These are phyloP conservation scores for Sarocladiaceae sp. DNA, from an alignment of 2,329 filamentous ascomycete species.

Conservation along the genomic window DNA sequence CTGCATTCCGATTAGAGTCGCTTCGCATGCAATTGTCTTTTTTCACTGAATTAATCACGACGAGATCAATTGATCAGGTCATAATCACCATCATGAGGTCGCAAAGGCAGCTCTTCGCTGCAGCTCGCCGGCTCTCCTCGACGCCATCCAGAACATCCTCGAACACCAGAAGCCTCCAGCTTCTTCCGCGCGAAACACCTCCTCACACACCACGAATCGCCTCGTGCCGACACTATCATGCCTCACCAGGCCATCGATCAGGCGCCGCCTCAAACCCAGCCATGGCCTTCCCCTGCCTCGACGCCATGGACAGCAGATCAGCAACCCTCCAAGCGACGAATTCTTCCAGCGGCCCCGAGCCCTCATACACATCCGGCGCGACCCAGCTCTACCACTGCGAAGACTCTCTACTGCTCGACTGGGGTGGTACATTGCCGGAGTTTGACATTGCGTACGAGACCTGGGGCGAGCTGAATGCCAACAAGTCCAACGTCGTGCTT, in stretches of 20 bases:
- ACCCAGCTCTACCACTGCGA: constrained; percentile 72
- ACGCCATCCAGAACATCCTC: not conserved
- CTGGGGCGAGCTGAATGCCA: constrained; percentile 77
- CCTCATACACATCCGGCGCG: constrained; percentile 87
- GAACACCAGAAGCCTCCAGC: not conserved
- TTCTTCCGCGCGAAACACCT: not conserved
- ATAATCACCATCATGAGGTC: not conserved
- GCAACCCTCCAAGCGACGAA: constrained; percentile 61
- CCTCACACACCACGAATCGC: not conserved
- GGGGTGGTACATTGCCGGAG: constrained; percentile 86
- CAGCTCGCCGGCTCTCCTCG: not conserved
- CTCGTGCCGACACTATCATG: constrained; percentile 15
- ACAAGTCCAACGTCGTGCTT: constrained; percentile 84
- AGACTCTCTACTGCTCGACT: constrained; percentile 79
- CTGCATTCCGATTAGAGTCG: too few species aligned
- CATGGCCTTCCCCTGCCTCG: constrained; percentile 86
- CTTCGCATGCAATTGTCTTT: too few species aligned
- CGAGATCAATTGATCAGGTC: too few species aligned
- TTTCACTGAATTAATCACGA: too few species aligned
- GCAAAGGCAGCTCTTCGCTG: not conserved
- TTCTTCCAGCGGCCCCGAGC: constrained; percentile 79
- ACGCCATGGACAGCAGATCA: constrained; percentile 75
- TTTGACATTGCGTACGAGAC: constrained; percentile 92
- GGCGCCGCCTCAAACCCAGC: constrained; percentile 68
- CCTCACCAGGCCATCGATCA: constrained; percentile 18